These are phyloP conservation scores for Hypomyces rosellus DNA, from an alignment of 2,329 filamentous ascomycete genomes.

Conservation along the genomic window DNA sequence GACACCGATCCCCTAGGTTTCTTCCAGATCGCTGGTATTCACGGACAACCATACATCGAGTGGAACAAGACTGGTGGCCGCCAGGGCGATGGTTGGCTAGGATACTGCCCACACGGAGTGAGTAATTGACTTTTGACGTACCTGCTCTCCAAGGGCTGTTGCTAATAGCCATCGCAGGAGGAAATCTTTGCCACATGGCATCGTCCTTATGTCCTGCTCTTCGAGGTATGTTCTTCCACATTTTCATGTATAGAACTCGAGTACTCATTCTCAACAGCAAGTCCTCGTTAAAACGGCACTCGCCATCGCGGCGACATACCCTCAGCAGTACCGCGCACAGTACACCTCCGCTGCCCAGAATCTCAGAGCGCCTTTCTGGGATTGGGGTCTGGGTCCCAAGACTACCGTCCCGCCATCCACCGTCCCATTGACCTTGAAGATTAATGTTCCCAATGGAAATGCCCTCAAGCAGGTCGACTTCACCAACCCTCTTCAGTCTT, in stretches of 20 bases:
- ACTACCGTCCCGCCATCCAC: conserved; percentile 38
- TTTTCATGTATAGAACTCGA: too few relatives aligned
- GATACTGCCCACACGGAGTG: conserved; percentile 45
- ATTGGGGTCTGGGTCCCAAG: too few relatives aligned
- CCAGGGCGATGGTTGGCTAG: conserved; percentile 25
- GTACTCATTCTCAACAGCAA: conserved; percentile 37
- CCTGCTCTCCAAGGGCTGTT: background rate
- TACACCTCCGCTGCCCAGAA: conserved; percentile 41
- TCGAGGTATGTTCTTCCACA: conserved; percentile 36
- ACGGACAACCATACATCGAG: conserved; percentile 36
- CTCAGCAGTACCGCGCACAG: conserved; percentile 21
- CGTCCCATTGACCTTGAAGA: conserved; percentile 26
- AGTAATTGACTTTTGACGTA: conserved; percentile 12
- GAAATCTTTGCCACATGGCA: conserved; percentile 50
- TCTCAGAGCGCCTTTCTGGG: conserved; percentile 48
- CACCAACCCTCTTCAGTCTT: conserved; percentile 48
- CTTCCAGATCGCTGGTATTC: conserved; percentile 45
- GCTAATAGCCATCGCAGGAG: conserved; percentile 29
- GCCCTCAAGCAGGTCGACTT: conserved; percentile 27
- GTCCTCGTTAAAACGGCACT: conserved; percentile 40
- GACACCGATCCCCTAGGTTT: conserved; percentile 40
- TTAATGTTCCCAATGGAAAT: conserved; percentile 36
- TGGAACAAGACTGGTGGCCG: conserved; percentile 35
- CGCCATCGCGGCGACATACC: conserved; percentile 40
- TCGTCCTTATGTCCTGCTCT: conserved; percentile 47